phyloP scores from a whole-genome alignment of 208 protist genomes.

The Trypanosoma rangeli region DNA sequence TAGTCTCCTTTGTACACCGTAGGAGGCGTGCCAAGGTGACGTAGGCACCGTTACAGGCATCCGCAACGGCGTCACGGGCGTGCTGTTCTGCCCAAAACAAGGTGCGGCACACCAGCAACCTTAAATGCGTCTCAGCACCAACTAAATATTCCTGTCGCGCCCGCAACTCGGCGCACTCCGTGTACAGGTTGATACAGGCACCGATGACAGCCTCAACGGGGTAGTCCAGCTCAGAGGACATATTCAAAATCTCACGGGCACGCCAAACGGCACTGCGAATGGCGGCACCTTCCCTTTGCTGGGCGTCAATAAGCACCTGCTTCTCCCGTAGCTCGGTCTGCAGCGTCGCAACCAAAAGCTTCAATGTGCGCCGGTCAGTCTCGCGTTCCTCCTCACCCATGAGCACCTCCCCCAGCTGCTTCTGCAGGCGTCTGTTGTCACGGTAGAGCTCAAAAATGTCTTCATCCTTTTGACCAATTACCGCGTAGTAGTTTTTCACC shows the following conservation, averaged over 20 bases:
- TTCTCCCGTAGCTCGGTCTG: conserved; percentile 62
- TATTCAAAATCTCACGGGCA: conserved; percentile 36
- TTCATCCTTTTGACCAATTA: conserved; percentile 68
- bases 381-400: conserved; percentile 49
- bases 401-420: conserved; percentile 49
- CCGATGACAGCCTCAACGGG: conserved; percentile 38
- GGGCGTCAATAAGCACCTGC: conserved; percentile 44
- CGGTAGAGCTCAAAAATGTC: conserved; percentile 75
- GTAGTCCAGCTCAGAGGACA: conserved; percentile 51
- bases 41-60: conserved; percentile 16
- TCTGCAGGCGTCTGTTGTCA: conserved; percentile 68
- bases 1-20: conserved; percentile 6
- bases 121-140: conserved; percentile 24
- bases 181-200: conserved; percentile 21
- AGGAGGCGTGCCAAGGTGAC: background rate
- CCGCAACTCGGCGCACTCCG: conserved; percentile 25
- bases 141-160: conserved; percentile 22
- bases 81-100: conserved; percentile 32
- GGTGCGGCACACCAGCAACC: conserved; percentile 4
- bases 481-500: conserved; percentile 68
- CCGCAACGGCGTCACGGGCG: conserved; percentile 27
- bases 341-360: conserved; percentile 41
- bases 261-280: conserved; percentile 38
- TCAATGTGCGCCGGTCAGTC: conserved; percentile 29
- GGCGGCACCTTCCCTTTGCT: conserved; percentile 34